Base-by-base conservation (phyloP, 441 rosid species). In the Mallotus japonicus region DNA sequence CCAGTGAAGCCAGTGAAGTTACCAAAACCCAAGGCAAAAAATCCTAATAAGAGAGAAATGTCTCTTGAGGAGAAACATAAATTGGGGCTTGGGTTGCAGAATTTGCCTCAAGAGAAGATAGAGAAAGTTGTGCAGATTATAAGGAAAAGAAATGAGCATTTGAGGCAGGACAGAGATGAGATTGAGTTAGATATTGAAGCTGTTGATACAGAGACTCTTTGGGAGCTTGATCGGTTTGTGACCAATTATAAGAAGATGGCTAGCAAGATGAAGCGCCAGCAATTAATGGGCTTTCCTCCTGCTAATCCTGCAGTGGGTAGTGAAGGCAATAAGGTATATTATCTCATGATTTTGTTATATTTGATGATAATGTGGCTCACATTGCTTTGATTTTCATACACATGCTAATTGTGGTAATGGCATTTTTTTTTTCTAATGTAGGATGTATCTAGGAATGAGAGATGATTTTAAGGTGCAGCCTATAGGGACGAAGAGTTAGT, bases 221-320 rank as follows among this genome's bases (percentile, higher is more conserved):
- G 99, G 98, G 98, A 95, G 87, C 92, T 93, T 76, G 99, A 95
- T 73, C 87, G 98, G 47, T 91, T 91, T 71, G 94, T 95, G 47
- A 88, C 97, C 7, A 91, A 95, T 66, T 93, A 87, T 71, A 95
- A 91, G 82, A 95, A 95, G 80, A 81, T 90, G 90, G 94, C 62
- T 50, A 93, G 99, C 86, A 95, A 95, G 84, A 85, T 91, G 42
- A 93, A 85, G 87, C 85, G 99, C 28, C 98, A 95, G 75, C 95
- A 88, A 4, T 81, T 95, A 47, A 83, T 89, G 83, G 84, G 80
- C 34, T 83, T 83, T 62, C 87, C 85, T 54, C 12, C 7, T 8
- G 67, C 58, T 8, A 19, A 70, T 10, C 81, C 82, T 53, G 77
- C 86, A 6, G 40, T 6, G 40, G 40, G 40, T 4, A 76, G 71